Percentiles rank a stretch among this genome's conserved stretches.
phyloP scores from a whole-genome alignment of 768 basidiomycete genomes.

The Rhizopogon roseolus region DNA sequence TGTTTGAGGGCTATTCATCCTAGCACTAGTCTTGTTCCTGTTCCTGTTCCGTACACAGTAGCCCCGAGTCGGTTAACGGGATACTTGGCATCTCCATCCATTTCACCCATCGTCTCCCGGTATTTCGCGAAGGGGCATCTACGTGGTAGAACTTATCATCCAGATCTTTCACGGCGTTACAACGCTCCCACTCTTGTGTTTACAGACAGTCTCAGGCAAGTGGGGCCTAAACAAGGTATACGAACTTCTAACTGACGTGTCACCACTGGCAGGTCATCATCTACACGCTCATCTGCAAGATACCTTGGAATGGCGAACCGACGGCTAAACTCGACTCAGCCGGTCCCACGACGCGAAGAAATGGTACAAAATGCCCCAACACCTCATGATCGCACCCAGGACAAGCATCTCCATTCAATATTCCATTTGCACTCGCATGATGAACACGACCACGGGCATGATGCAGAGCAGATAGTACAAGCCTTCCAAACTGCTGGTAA shows the following conservation, averaged over 20 bases:
- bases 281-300: not conserved
- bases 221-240: constrained; percentile 1
- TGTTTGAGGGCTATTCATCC: not conserved
- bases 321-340: constrained; percentile 13
- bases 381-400: constrained; percentile 30
- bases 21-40: too few relatives aligned
- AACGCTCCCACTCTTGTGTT: not conserved
- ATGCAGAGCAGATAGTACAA: constrained; percentile 63
- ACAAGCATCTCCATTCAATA: constrained; percentile 52
- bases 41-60: not conserved
- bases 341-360: constrained; percentile 19
- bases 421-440: constrained; percentile 68
- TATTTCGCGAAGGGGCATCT: not conserved
- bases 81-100: not conserved
- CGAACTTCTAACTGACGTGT: constrained; percentile 4
- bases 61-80: not conserved
- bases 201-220: not conserved
- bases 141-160: not conserved
- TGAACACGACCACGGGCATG: constrained; percentile 53
- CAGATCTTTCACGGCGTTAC: not conserved
- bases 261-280: constrained; percentile 8
- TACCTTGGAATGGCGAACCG: constrained; percentile 17
- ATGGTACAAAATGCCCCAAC: constrained; percentile 27
- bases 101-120: not conserved
- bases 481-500: constrained; percentile 63